Conservation (phyloP, 768 basidiomycete species). For the Coprinellus micaceus region DNA sequence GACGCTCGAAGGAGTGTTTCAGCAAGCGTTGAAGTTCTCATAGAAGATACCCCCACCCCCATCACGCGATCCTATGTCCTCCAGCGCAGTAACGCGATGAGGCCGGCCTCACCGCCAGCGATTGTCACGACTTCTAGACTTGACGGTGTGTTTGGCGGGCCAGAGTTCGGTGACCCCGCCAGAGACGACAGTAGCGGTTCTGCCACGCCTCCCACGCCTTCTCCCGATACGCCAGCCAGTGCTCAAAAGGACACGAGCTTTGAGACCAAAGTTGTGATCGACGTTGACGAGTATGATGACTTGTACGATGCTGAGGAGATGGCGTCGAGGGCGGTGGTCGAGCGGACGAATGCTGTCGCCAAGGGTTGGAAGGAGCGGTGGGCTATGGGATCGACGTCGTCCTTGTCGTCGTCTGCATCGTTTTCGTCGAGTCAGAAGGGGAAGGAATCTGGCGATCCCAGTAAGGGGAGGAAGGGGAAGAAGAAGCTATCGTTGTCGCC, state of each 20-base stretch:
- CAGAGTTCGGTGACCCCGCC: not conserved
- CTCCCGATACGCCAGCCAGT: constrained; percentile 34
- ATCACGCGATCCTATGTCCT: not conserved
- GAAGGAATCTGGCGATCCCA: not conserved
- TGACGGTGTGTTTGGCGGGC: not conserved
- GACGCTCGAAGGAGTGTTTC: not conserved
- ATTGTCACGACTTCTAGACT: not conserved
- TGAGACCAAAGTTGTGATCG: constrained; percentile 14
- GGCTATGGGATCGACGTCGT: constrained; percentile 19
- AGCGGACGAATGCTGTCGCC: constrained; percentile 19
- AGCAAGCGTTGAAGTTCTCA: not conserved
- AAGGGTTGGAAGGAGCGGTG: constrained; percentile 29
- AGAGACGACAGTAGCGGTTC: constrained; percentile 13
- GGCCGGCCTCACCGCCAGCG: not conserved
- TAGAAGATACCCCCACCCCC: constrained; percentile 1
- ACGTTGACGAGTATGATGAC: constrained; percentile 23
- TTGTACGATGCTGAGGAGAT: constrained; percentile 24
- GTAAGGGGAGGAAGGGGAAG: constrained; percentile 19
- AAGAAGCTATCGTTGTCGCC: constrained; percentile 35
- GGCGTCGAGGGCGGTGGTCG: constrained; percentile 9
- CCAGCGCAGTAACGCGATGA: not conserved
- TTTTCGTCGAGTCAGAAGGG: not conserved
- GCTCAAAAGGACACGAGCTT: constrained; percentile 8
- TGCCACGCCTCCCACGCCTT: constrained; percentile 30
- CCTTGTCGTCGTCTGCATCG: constrained; percentile 7